Conservation (phyloP, 179 eudicot genomes). For the Pouteria campechiana region DNA sequence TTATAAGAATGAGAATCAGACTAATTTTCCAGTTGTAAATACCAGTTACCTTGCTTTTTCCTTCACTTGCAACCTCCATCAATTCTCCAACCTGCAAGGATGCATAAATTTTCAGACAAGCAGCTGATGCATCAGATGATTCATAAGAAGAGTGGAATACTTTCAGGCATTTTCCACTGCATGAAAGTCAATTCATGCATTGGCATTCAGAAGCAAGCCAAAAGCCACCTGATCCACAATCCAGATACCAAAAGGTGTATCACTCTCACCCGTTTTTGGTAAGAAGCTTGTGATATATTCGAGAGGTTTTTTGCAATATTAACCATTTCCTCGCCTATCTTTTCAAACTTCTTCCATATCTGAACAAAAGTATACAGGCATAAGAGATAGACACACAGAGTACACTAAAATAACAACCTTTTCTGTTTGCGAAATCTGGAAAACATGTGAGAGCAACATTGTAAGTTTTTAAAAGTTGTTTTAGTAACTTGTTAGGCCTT, state of each 20-base stretch:
- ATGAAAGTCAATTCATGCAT: not conserved
- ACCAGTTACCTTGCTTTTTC: no score
- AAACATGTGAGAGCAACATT: no score
- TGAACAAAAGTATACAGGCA: constrained; percentile 9
- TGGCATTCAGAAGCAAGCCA: not conserved
- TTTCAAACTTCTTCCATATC: constrained; percentile 70
- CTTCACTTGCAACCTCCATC: no score
- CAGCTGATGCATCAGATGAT: not conserved
- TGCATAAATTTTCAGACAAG: not conserved
- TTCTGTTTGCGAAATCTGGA: no score
- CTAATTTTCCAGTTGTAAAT: no score
- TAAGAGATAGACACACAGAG: not conserved
- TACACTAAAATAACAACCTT: no score
- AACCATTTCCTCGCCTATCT: constrained; percentile 61
- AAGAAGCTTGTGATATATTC: constrained; percentile 42
- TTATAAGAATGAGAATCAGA: no score
- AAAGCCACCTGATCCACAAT: not conserved
- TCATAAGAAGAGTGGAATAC: not conserved
- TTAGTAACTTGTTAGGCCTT: no score
- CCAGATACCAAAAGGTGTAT: not conserved
- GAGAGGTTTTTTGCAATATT: constrained; percentile 58
- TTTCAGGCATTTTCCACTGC: not conserved
- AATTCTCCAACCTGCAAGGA: not conserved
- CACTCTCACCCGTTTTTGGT: constrained; percentile 36
- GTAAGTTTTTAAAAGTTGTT: no score